These are phyloP conservation scores for Emydomyces testavorans DNA, from an alignment of 2,329 filamentous ascomycete genomes.

Conservation along the genomic window DNA sequence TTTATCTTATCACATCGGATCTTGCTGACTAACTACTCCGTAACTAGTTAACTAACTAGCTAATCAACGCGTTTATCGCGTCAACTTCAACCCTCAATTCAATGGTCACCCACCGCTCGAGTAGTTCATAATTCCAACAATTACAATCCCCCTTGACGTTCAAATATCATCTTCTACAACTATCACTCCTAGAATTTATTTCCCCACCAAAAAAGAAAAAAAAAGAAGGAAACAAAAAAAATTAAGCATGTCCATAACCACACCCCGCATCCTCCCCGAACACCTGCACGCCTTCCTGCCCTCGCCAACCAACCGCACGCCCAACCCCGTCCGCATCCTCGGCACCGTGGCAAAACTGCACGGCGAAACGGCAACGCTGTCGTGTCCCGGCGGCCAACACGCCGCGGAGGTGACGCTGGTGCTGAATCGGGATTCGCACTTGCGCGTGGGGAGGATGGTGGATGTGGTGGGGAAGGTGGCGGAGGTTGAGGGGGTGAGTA, in stretches of 20 bases:
- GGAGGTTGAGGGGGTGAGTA: slow-evolving; percentile 30
- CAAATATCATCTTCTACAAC: too few species aligned
- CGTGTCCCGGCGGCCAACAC: slow-evolving; percentile 53
- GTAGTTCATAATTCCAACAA: too few species aligned
- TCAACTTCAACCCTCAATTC: too few species aligned
- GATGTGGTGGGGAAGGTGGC: slow-evolving; percentile 39
- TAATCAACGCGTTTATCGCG: too few species aligned
- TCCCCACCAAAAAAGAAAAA: not conserved
- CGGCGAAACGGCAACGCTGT: slow-evolving; percentile 68
- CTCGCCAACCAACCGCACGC: slow-evolving; percentile 26
- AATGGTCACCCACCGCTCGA: too few species aligned
- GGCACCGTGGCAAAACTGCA: slow-evolving; percentile 75
- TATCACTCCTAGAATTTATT: too few species aligned
- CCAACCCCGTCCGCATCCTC: slow-evolving; percentile 66
- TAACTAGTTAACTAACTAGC: too few species aligned
- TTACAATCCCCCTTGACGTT: too few species aligned
- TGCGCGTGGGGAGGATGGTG: slow-evolving; percentile 37
- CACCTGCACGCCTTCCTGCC: slow-evolving; percentile 63
- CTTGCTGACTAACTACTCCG: too few species aligned
- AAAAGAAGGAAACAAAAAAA: too few species aligned
- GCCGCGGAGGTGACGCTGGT: slow-evolving; percentile 64
- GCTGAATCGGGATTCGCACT: slow-evolving; percentile 49
- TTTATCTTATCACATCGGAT: not conserved
- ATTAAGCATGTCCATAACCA: slow-evolving; percentile 24
- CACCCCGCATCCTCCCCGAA: slow-evolving; percentile 70